Conservation (phyloP, 169 alveolate genomes). For the Plasmodium cynomolgi region DNA sequence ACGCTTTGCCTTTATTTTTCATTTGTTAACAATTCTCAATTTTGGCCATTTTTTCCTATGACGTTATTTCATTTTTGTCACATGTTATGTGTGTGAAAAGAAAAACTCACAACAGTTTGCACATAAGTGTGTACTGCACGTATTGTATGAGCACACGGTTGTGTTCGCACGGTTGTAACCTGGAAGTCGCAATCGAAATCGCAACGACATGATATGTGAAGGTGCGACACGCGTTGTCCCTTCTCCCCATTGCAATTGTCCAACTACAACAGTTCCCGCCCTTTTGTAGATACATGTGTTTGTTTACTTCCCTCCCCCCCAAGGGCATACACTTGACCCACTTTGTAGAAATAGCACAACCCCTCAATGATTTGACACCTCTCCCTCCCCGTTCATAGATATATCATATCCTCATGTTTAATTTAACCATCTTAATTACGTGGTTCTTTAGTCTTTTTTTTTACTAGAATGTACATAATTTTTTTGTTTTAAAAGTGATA, state of each 20-base stretch:
- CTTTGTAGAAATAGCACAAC: neutral
- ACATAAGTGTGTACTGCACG: neutral
- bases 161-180: neutral
- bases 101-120: neutral
- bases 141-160: neutral
- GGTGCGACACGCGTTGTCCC: neutral
- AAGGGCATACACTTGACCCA: neutral
- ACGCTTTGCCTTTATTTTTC: neutral
- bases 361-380: conserved; percentile 1
- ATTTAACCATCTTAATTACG: neutral
- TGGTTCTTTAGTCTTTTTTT: conserved; percentile 2
- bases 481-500: neutral
- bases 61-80: neutral
- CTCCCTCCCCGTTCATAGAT: neutral
- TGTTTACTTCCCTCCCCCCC: neutral
- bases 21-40: neutral
- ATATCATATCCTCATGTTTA: neutral
- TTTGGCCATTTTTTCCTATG: neutral
- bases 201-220: neutral
- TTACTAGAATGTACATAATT: neutral
- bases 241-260: neutral
- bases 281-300: neutral
- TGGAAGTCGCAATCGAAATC: neutral
- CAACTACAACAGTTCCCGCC: neutral
- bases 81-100: neutral